Base-by-base conservation (phyloP, 1,284 basidiomycete genomes). In the Leccinum solheimii region DNA sequence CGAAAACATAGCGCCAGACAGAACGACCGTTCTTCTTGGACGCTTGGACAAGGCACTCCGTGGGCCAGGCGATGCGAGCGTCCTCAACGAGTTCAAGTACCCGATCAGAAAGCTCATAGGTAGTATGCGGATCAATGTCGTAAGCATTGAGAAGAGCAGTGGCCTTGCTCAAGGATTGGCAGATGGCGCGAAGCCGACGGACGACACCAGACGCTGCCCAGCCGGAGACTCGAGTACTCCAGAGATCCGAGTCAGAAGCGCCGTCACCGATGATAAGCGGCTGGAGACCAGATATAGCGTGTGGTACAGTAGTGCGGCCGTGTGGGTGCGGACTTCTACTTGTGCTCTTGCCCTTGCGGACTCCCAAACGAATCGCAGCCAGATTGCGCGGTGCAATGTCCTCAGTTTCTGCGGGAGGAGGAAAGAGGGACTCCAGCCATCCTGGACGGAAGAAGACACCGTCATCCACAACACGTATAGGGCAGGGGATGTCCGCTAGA, bases 1-100 rank as follows among this genome's bases (percentile, higher is more conserved):
- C 89, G 68, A 91, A 91, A 26, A 90, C 83, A 68, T 89, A 91
- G 58, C 90, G 81, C 84, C 86, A 91, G 2, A 90, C 87, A 21
- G 81, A 82, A 38, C 76, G 78, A 0, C 84, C 86, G 16, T 80
- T 80, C 9, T 69, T 75, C 57, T 78, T 79, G 2, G 83, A 79
- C 60, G 77, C 78, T 56, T 80, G 76, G 5, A 81, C 81, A 52
- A 86, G 77, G 66, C 84, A 82, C 36, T 91, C 86, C 0, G 85
- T 87, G 7, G 88, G 88, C 88, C 88, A 91, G 9, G 87, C 86
- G 43, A 91, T 80, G 32, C 87, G 83, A 6, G 87, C 80, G 64
- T 91, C 89, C 67, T 87, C 86, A 59, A 91, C 83, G 26, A 91
- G 79, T 52, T 91, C 89, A 30, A 88, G 76, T 0, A 91, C 78